Conservation (phyloP, 2,329 filamentous ascomycete species). For the Dothiorella sarmentorum region DNA sequence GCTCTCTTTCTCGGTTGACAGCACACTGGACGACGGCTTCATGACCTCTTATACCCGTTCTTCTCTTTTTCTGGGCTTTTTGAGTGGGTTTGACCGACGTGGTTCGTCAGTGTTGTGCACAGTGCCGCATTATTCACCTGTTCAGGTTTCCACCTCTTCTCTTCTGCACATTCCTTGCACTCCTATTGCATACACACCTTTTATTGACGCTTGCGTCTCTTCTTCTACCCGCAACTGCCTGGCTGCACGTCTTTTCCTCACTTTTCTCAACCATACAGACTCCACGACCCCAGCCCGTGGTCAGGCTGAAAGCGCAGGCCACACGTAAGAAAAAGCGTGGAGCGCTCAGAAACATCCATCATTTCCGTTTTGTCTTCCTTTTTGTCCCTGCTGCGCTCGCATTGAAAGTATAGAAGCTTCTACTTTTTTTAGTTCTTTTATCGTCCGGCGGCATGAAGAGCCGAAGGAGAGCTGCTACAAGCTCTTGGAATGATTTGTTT, state of each 20-base stretch:
- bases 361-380: background rate
- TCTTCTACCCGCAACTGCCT: background rate
- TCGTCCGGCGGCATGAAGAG: background rate
- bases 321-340: background rate
- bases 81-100: background rate
- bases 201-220: constrained; percentile 13
- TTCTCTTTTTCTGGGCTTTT: background rate
- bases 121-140: background rate
- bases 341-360: background rate
- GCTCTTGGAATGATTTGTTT: background rate
- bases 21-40: constrained; percentile 3
- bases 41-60: constrained; percentile 9
- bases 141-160: background rate
- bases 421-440: background rate
- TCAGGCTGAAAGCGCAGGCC: background rate
- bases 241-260: background rate
- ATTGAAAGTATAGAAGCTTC: constrained; percentile 7
- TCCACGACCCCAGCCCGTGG: background rate
- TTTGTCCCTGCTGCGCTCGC: background rate
- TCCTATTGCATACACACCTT: constrained; percentile 9
- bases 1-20: constrained; percentile 4
- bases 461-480: background rate
- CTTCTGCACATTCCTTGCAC: constrained; percentile 11
- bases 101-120: constrained; percentile 5
- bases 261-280: background rate